These are phyloP conservation scores for Talaromyces stipitatus DNA, from an alignment of 495 filamentous ascomycete genomes.

Conservation along the genomic window DNA sequence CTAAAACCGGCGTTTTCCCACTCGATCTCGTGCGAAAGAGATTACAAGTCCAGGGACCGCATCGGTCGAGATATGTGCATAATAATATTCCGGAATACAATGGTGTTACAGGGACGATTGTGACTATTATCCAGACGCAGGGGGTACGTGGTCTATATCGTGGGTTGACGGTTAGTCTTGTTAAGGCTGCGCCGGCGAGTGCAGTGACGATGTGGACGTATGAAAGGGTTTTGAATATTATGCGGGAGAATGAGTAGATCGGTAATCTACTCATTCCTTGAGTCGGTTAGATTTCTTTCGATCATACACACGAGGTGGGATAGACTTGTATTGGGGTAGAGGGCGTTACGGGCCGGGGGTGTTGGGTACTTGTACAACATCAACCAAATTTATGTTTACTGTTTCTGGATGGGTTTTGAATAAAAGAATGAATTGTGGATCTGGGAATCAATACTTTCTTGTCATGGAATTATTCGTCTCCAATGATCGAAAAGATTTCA, in stretches of 20 bases:
- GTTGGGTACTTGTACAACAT: not conserved
- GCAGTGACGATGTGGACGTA: slow-evolving; percentile 99
- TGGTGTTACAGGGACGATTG: slow-evolving; percentile 57
- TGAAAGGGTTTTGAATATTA: slow-evolving; percentile 58
- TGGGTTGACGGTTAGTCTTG: slow-evolving; percentile 76
- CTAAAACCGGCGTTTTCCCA: slow-evolving; percentile 88
- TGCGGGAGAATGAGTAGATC: slow-evolving; percentile 38
- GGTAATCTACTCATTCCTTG: not conserved
- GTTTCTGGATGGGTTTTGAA: not conserved
- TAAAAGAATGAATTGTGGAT: not conserved
- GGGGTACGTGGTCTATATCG: slow-evolving; percentile 78
- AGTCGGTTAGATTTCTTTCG: not conserved
- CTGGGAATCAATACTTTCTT: not conserved
- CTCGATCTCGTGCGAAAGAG: slow-evolving; percentile 91
- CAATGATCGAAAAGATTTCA: not conserved
- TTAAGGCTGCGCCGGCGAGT: slow-evolving; percentile 92
- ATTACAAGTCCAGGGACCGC: slow-evolving; percentile 93
- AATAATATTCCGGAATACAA: slow-evolving; percentile 80
- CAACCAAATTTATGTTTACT: not conserved
- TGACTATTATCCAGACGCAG: slow-evolving; percentile 60
- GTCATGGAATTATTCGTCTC: not conserved
- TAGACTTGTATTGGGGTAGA: not conserved
- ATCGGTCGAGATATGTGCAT: slow-evolving; percentile 66
- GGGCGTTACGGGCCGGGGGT: not conserved
- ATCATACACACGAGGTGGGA: not conserved